A percentile compares a stretch with the other conserved stretches of the same genome.
These are phyloP conservation scores for Amorphotheca resinae DNA, from an alignment of 495 filamentous ascomycete species.

Conservation along the genomic window DNA sequence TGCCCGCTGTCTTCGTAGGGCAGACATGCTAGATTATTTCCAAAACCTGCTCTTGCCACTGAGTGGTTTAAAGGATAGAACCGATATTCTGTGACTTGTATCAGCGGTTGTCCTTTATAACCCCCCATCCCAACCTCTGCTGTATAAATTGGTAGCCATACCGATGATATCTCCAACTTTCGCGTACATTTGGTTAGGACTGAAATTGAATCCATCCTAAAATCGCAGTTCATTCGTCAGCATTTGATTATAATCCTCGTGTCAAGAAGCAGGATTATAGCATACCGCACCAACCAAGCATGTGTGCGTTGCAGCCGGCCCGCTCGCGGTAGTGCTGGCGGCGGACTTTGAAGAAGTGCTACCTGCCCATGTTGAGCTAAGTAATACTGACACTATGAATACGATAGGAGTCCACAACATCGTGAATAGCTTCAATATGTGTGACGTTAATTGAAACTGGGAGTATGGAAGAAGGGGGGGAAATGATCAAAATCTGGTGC, in stretches of 20 bases:
- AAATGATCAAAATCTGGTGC: too few species aligned
- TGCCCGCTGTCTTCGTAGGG: slow-evolving; percentile 38
- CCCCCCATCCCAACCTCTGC: background rate
- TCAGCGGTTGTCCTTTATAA: slow-evolving; percentile 3
- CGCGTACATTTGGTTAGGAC: slow-evolving; percentile 23
- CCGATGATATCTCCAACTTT: slow-evolving; percentile 29
- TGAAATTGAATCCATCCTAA: slow-evolving; percentile 25
- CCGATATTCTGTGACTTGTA: slow-evolving; percentile 27
- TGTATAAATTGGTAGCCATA: slow-evolving; percentile 10
- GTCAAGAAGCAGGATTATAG: background rate
- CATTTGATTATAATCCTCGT: slow-evolving; percentile 1
- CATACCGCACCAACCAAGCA: slow-evolving; percentile 26
- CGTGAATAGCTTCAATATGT: background rate
- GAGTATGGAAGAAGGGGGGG: too few species aligned
- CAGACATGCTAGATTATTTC: slow-evolving; percentile 36
- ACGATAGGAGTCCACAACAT: slow-evolving; percentile 4
- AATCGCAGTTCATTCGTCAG: slow-evolving; percentile 1
- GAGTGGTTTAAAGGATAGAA: slow-evolving; percentile 50
- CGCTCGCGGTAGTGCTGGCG: slow-evolving; percentile 6
- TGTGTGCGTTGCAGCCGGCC: slow-evolving; percentile 18
- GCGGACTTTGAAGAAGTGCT: background rate
- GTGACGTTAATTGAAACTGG: too few species aligned
- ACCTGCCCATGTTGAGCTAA: background rate
- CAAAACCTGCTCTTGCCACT: slow-evolving; percentile 41
- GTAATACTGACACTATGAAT: slow-evolving; percentile 1